Evolutionary conservation across 495 filamentous ascomycete species (phyloP), one percentile per base, ranked within the genome.

Genomic region (Jackrogersella multiformis): DNA sequence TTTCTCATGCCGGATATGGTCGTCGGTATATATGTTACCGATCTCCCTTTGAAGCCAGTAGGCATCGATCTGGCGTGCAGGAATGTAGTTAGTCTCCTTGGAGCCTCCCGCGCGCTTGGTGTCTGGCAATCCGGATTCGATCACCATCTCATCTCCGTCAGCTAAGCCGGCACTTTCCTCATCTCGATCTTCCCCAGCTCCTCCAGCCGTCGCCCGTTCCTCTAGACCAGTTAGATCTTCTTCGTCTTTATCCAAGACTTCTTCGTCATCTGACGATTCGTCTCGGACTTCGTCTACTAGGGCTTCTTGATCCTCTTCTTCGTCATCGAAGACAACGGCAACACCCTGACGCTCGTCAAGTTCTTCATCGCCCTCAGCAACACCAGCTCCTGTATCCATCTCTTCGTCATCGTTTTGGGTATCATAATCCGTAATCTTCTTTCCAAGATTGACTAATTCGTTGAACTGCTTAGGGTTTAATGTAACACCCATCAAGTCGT

Each of bases 371-470:
- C 81, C 57, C 9, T 82, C 90, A 5, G 83, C 87, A n/a, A 81
- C 80, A 54, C 85, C 84, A 7, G 73, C 81, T 9, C 84, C 88
- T 45, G 88, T 81, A 24, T 85, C 90, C 88, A 94, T 91, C 34
- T 93, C 88, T 60, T 97, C 95, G 70, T 97, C 94, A 23, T 99
- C 95, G 70, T 97, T 94, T 73, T 97, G 93, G 28, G 92, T 92
- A 77, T 97, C 92, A 81, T 97, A 99, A 77, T 99, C 95, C 26
- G 96, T 98, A 68, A 99, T 97, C 78, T 99, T 99, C 82, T 98
- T 99, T 30, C 94, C 92, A 5, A 99, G 83, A 74, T 97, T 99
- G 49, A 98, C 89, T 46, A 98, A 80, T 78, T 98, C 95, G 71
- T 97, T 98, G 78, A 97, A 99, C 72, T 96, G 89, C 74, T 98